A percentile compares a stretch with the other conserved stretches of the same genome.
Conservation (phyloP, 2,329 filamentous ascomycete species). For the Cladophialophora carrionii region DNA sequence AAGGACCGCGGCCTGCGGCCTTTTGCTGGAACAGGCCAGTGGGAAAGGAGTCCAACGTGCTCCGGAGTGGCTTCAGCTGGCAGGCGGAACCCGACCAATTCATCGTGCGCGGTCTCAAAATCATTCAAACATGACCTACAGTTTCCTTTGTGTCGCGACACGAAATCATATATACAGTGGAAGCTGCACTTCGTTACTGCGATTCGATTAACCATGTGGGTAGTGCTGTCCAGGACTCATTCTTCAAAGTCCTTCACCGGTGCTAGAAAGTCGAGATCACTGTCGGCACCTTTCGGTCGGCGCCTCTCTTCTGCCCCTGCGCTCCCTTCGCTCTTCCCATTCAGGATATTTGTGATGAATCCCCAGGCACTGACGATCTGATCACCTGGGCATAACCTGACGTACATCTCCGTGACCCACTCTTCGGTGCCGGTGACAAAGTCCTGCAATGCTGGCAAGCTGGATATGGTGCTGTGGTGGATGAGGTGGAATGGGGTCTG, state of each 20-base stretch:
- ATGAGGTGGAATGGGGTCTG: conserved; percentile 18
- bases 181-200: background rate
- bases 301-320: background rate
- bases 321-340: conserved; percentile 20
- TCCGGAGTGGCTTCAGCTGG: too few species aligned
- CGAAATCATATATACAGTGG: background rate
- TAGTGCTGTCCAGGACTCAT: too few species aligned
- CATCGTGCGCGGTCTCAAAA: background rate
- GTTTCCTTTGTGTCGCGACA: background rate
- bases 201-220: too few species aligned
- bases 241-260: too few species aligned
- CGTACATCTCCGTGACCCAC: conserved; percentile 28
- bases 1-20: too few species aligned
- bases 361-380: conserved; percentile 25
- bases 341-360: conserved; percentile 31
- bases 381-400: conserved; percentile 18
- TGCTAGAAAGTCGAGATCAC: conserved; percentile 21
- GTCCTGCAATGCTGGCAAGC: conserved; percentile 19
- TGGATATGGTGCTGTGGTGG: conserved; percentile 19
- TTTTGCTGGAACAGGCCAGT: background rate
- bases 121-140: background rate
- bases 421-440: conserved; percentile 27
- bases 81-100: too few species aligned
- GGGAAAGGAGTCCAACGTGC: too few species aligned
- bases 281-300: background rate